These are phyloP conservation scores for Ulvella scutata DNA, from an alignment of 139 green algal species.

Conservation along the genomic window DNA sequence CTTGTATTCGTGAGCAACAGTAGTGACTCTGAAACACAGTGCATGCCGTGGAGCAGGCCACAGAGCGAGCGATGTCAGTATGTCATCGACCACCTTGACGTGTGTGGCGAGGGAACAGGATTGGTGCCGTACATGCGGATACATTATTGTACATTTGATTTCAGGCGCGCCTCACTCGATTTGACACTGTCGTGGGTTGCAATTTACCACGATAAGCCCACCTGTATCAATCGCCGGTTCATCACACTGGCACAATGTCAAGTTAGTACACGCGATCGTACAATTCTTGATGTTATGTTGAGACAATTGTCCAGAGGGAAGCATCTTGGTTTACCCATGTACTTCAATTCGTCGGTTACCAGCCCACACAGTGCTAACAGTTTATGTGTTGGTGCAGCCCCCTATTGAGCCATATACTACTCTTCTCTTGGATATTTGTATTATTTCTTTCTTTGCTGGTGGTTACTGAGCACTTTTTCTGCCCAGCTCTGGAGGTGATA, in stretches of 20 bases:
- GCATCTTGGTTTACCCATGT: neutral
- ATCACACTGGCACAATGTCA: neutral
- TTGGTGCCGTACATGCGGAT: constrained; percentile 13
- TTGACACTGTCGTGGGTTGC: neutral
- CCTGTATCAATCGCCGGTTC: no score
- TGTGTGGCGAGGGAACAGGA: constrained; percentile 10
- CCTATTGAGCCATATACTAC: constrained; percentile 8
- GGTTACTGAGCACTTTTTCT: constrained; percentile 38
- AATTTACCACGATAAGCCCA: neutral
- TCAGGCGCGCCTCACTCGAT: neutral
- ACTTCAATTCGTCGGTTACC: neutral
- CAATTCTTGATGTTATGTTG: neutral
- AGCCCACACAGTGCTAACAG: neutral
- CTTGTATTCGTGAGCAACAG: no score
- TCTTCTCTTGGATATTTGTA: constrained; percentile 14
- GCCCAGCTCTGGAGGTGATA: constrained; percentile 36
- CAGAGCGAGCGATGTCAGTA: constrained; percentile 16
- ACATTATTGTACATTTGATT: constrained; percentile 17
- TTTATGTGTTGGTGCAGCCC: constrained; percentile 3
- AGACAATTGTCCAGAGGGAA: neutral
- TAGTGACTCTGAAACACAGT: no score
- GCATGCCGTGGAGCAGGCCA: neutral
- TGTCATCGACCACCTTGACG: neutral
- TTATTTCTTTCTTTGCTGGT: constrained; percentile 28
- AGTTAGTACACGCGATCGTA: neutral